Conservation (phyloP, 2,329 filamentous ascomycete species). For the Nothophoma quercina region DNA sequence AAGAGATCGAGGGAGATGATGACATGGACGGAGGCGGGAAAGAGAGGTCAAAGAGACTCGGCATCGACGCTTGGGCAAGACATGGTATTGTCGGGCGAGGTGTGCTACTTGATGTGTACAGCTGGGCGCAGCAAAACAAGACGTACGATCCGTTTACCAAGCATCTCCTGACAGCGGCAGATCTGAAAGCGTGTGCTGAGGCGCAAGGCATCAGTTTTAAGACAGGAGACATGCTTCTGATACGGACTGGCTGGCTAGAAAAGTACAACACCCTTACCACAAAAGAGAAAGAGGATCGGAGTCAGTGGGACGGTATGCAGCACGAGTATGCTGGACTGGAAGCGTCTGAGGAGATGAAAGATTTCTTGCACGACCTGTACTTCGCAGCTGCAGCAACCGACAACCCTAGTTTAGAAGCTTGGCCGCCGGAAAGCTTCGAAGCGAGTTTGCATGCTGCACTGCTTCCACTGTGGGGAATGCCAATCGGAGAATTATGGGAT, state of each 20-base stretch:
- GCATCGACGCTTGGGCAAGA: slow-evolving; percentile 56
- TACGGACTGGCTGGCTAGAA: slow-evolving; percentile 37
- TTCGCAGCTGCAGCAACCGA: slow-evolving; percentile 43
- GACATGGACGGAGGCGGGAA: slow-evolving; percentile 24
- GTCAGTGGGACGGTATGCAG: slow-evolving; percentile 17
- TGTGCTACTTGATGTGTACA: slow-evolving; percentile 62
- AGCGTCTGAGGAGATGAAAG: slow-evolving; percentile 82
- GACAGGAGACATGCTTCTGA: slow-evolving; percentile 41
- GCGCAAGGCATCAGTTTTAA: slow-evolving; percentile 27
- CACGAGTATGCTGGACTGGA: slow-evolving; percentile 67
- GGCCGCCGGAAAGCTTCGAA: slow-evolving; percentile 26
- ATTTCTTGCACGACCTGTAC: slow-evolving; percentile 78
- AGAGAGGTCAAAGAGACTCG: slow-evolving; percentile 31
- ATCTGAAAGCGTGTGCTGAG: slow-evolving; percentile 30
- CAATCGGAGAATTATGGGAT: slow-evolving; percentile 48
- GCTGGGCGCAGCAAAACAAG: slow-evolving; percentile 24
- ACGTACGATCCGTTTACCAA: slow-evolving; percentile 34
- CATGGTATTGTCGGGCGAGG: slow-evolving; percentile 65
- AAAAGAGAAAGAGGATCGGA: slow-evolving; percentile 12
- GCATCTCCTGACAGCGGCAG: slow-evolving; percentile 24
- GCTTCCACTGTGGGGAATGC: slow-evolving; percentile 42
- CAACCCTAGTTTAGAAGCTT: slow-evolving; percentile 45
- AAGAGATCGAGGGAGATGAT: slow-evolving; percentile 35
- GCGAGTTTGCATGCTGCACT: slow-evolving; percentile 32
- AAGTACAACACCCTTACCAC: slow-evolving; percentile 22